Percentiles rank a stretch among this genome's conserved stretches.
Conservation (phyloP, 2,329 filamentous ascomycete species). For the Aspergillus pseudotamarii region DNA sequence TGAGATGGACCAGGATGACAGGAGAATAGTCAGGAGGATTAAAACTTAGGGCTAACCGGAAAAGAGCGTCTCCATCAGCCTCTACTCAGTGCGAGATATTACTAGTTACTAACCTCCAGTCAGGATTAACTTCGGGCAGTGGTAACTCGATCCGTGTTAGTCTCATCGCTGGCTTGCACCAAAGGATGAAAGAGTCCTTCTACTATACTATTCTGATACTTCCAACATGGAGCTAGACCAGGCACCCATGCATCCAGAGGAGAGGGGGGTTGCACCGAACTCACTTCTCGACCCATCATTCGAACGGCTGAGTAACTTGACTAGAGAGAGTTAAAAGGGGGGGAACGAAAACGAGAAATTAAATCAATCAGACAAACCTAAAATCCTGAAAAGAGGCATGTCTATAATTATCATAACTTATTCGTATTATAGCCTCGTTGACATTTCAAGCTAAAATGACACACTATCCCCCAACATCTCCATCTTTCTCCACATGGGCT, state of each 20-base stretch:
- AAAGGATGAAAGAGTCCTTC: background rate
- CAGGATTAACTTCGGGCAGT: background rate
- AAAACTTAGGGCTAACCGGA: background rate
- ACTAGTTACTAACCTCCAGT: background rate
- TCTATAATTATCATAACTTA: slow-evolving; percentile 1
- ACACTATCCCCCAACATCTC: background rate
- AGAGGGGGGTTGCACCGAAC: background rate
- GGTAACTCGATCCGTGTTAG: background rate
- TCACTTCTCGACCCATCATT: background rate
- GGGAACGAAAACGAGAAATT: background rate
- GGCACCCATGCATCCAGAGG: background rate
- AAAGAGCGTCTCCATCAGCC: background rate
- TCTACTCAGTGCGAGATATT: background rate
- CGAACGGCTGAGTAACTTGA: background rate
- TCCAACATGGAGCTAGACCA: background rate
- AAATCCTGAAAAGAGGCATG: background rate
- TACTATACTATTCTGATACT: background rate
- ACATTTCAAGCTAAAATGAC: background rate
- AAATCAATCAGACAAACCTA: no score
- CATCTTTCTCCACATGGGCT: slow-evolving; percentile 2
- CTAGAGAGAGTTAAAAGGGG: background rate
- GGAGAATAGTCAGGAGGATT: background rate
- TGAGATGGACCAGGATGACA: slow-evolving; percentile 2
- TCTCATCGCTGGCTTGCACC: background rate
- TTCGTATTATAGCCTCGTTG: background rate